These are phyloP conservation scores for Neonectria punicea DNA, from an alignment of 2,329 filamentous ascomycete species.

Conservation along the genomic window DNA sequence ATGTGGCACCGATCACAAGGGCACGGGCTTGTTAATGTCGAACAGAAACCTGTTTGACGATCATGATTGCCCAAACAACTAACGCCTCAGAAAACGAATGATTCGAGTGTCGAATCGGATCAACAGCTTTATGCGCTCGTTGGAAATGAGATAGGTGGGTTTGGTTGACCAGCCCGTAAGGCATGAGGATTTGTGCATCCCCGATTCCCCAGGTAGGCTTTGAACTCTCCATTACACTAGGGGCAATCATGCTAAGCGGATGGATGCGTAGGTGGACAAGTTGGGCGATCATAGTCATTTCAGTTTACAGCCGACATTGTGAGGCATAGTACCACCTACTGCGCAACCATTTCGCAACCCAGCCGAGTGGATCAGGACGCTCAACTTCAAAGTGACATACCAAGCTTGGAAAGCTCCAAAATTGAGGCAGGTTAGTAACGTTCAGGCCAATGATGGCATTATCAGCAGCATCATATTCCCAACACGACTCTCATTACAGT, in stretches of 20 bases:
- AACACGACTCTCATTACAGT: background rate
- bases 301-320: background rate
- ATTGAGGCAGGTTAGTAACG: background rate
- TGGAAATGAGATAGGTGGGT: background rate
- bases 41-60: conserved; percentile 16
- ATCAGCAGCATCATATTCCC: background rate
- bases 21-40: conserved; percentile 14
- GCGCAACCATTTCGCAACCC: background rate
- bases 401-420: background rate
- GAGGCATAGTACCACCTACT: background rate
- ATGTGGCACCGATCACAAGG: conserved; percentile 16
- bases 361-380: background rate
- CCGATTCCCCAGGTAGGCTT: background rate
- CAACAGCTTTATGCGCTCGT: background rate
- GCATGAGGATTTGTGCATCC: background rate
- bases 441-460: background rate
- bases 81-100: conserved; percentile 8
- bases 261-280: background rate
- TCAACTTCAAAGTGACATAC: background rate
- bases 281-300: background rate
- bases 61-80: conserved; percentile 8
- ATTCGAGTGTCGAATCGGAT: background rate
- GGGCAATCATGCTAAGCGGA: background rate
- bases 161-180: background rate
- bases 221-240: background rate